phyloP scores from a whole-genome alignment of 441 rosid genomes.

The Mallotus japonicus region DNA sequence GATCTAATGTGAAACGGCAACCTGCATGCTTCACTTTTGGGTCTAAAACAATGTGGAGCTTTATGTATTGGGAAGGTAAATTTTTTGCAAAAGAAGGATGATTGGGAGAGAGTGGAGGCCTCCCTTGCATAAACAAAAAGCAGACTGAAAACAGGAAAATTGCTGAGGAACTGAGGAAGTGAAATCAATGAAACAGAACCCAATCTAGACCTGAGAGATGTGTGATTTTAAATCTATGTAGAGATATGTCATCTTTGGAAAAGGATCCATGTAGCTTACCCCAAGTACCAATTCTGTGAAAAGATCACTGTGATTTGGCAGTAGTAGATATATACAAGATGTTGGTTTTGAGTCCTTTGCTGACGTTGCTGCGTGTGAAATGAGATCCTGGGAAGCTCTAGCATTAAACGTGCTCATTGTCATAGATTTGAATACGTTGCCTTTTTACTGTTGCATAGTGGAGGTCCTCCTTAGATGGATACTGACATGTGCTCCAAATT shows the following conservation, averaged over 20 bases:
- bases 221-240: not conserved
- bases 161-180: not conserved
- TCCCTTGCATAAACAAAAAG: not conserved
- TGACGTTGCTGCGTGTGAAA: not conserved
- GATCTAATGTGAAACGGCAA: not conserved
- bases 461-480: not conserved
- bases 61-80: not conserved
- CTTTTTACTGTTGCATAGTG: not conserved
- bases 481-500: not conserved
- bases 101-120: not conserved
- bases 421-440: not conserved
- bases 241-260: not conserved
- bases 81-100: not conserved
- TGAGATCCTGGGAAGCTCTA: slow-evolving; percentile 4
- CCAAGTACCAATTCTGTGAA: not conserved
- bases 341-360: not conserved
- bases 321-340: not conserved
- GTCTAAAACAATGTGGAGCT: not conserved
- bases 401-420: not conserved
- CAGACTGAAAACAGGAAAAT: not conserved
- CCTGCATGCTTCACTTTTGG: not conserved
- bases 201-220: not conserved
- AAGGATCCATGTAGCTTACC: not conserved
- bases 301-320: not conserved
- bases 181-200: not conserved